Evolutionary conservation across 164 flowering plant species (phyloP), one percentile per base, ranked within the genome.

Genomic region (Cinnamomum chago): DNA sequence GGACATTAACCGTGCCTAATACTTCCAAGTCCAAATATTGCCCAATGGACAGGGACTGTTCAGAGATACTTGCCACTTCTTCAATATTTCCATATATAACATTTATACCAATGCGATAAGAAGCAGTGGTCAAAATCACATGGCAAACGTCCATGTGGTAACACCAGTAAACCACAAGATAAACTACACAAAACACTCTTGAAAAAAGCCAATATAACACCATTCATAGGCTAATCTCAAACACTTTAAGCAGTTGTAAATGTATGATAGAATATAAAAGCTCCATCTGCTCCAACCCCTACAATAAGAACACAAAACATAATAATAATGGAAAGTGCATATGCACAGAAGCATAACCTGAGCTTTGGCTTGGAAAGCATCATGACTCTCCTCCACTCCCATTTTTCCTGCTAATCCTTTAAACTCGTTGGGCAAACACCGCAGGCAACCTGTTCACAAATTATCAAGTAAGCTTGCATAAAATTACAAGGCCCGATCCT

Each of bases 381-480:
- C 67, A 25, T 12, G 17, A 30, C 47, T 5, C 70, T 30, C 25
- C 47, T 35, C 40, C 70, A 67, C 47, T 30, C 40, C 70, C 60
- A 67, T 13, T 15, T 25, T 27, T 24, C 18, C 72, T 50, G 33
- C 11, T 14, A 70, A 52, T 70, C 62, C 62, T 70, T 6, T 52
- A 17, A 50, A 70, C 30, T 50, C 40, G 5, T 24, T 24, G 17
- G 60, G n/a, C 60, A 20, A 64, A 64, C 67, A 24, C 23, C 67
- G 14, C 76, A 75, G 62, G 68, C 58, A 77, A 81, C 83, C 83
- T 81, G 83, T 81, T 77, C 67, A 81, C 30, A 84, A 84, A 84
- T 81, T 72, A 71, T 81, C 81, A 69, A 69, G 80, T 82, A 79
- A 88, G 85, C 84, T 70, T 85, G 81, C 70, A 80, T 71, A 73